A percentile compares a stretch with the other conserved stretches of the same genome.
Conservation (phyloP, 1,139 yeast species). For the Blastobotrys buckinghamii region DNA sequence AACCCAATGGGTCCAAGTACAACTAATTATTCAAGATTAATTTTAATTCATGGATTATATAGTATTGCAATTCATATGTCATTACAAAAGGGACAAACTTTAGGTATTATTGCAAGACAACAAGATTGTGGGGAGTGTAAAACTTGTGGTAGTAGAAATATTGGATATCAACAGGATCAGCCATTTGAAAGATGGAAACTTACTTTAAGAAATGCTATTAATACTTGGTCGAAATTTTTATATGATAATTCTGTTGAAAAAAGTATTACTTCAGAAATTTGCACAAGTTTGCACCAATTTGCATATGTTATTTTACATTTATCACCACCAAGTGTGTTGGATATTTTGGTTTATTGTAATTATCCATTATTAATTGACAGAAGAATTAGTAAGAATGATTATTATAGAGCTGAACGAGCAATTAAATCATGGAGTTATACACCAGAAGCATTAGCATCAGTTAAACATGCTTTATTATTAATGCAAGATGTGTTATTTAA, state of each 20-base stretch:
- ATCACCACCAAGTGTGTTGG: constrained; percentile 20
- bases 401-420: constrained; percentile 19
- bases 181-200: constrained; percentile 18
- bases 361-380: constrained; percentile 20
- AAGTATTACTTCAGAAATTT: constrained; percentile 18
- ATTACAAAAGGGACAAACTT: constrained; percentile 15
- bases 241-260: constrained; percentile 7
- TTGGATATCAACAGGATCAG: background rate
- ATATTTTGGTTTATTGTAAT: constrained; percentile 15
- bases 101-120: constrained; percentile 13
- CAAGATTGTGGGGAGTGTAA: constrained; percentile 8
- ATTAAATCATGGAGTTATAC: constrained; percentile 21
- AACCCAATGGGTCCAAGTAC: constrained; percentile 20
- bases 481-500: constrained; percentile 19
- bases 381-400: constrained; percentile 19
- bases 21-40: constrained; percentile 22
- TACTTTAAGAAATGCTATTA: constrained; percentile 20
- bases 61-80: constrained; percentile 20
- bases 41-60: constrained; percentile 25
- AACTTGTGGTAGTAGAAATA: constrained; percentile 8
- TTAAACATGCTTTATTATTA: constrained; percentile 16
- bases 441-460: constrained; percentile 14
- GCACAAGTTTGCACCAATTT: constrained; percentile 21
- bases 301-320: constrained; percentile 24
- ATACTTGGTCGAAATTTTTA: constrained; percentile 23